Percentiles rank a stretch among this genome's conserved stretches.
Evolutionary conservation across 179 eudicot genomes (phyloP).

Genomic region (Spinacia oleracea): DNA sequence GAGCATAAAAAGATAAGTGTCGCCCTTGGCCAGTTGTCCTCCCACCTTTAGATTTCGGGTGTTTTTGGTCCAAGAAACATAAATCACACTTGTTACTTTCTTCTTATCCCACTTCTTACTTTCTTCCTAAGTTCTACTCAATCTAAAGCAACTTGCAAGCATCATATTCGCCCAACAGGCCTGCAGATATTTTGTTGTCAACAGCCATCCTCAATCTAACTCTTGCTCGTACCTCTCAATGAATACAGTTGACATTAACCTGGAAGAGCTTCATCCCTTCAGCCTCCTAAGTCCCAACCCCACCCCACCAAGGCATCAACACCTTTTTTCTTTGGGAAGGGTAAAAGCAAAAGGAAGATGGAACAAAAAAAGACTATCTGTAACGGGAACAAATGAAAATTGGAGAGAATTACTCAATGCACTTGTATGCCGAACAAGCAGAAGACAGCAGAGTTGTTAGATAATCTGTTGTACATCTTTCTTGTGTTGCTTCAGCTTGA

Average conservation of each 20-base stretch:
- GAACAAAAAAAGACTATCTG: not conserved
- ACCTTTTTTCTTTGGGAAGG: not conserved
- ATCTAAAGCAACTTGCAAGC: not conserved
- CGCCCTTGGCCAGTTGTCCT: not conserved
- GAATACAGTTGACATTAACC: too few relatives aligned
- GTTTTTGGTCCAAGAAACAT: slow-evolving; percentile 2
- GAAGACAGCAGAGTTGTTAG: slow-evolving; percentile 17
- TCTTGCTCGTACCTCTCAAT: not conserved
- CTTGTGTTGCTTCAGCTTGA: slow-evolving; percentile 28
- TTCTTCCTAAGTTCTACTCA: not conserved
- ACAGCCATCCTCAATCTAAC: not conserved
- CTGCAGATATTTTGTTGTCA: not conserved
- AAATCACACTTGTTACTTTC: not conserved
- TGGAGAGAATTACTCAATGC: slow-evolving; percentile 11
- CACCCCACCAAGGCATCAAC: not conserved
- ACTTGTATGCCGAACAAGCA: slow-evolving; percentile 15
- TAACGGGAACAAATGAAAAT: slow-evolving; percentile 8
- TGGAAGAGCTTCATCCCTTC: not conserved
- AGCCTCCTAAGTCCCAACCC: not conserved
- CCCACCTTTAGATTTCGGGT: slow-evolving; percentile 5
- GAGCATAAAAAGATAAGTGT: slow-evolving; percentile 5
- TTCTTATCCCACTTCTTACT: too few relatives aligned
- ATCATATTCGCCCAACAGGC: not conserved
- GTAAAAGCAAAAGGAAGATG: not conserved
- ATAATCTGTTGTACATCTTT: slow-evolving; percentile 23